phyloP scores from a whole-genome alignment of 2,329 filamentous ascomycete species.

The Penicillium paneum region DNA sequence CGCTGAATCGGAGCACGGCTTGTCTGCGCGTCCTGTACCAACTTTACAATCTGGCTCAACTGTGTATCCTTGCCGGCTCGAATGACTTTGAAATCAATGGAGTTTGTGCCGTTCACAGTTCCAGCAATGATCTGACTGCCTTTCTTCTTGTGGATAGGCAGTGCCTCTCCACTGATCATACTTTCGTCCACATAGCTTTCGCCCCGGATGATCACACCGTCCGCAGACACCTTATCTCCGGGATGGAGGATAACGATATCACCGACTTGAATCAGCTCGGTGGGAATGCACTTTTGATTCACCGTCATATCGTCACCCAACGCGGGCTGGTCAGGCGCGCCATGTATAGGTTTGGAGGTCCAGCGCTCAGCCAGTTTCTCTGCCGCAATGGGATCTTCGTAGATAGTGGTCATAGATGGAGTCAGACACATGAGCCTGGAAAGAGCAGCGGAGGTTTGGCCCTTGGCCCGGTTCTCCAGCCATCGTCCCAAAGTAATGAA shows the following conservation, averaged over 20 bases:
- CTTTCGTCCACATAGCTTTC: slow-evolving; percentile 95
- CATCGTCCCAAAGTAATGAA: slow-evolving; percentile 90
- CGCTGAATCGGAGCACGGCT: slow-evolving; percentile 91
- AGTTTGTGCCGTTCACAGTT: slow-evolving; percentile 90
- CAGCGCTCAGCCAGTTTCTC: slow-evolving; percentile 84
- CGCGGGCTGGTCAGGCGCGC: slow-evolving; percentile 5
- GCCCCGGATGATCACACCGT: slow-evolving; percentile 80
- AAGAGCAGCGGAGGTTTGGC: slow-evolving; percentile 90
- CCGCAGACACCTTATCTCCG: slow-evolving; percentile 94
- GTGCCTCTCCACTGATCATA: slow-evolving; percentile 97
- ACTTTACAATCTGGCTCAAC: slow-evolving; percentile 93
- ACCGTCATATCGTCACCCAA: slow-evolving; percentile 18
- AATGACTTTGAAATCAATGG: slow-evolving; percentile 87
- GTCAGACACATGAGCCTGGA: slow-evolving; percentile 93
- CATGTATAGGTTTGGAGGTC: slow-evolving; percentile 33
- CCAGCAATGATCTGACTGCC: slow-evolving; percentile 81
- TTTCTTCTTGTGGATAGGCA: slow-evolving; percentile 86
- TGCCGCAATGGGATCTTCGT: slow-evolving; percentile 87
- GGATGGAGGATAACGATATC: slow-evolving; percentile 91
- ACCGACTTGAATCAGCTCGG: slow-evolving; percentile 88
- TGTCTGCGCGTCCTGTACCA: slow-evolving; percentile 97
- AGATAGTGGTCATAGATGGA: slow-evolving; percentile 95
- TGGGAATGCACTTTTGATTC: slow-evolving; percentile 69
- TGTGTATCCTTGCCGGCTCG: slow-evolving; percentile 92
- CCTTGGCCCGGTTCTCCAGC: slow-evolving; percentile 91